phyloP scores from a whole-genome alignment of 192 early-diverging fungal genomes.

The Paraglomus brasilianum region DNA sequence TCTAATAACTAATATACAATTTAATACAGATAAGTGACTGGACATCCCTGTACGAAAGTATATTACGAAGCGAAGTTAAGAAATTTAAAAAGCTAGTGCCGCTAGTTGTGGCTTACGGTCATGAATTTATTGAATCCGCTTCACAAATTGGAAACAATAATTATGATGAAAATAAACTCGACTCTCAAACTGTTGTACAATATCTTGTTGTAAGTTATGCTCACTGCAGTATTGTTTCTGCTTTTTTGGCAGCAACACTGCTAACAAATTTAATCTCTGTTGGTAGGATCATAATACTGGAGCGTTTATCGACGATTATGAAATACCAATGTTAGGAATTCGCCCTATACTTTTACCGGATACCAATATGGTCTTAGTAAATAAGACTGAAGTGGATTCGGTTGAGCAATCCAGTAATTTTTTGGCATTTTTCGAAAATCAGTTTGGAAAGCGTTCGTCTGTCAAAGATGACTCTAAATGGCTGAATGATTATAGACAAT shows the following conservation, averaged over 20 bases:
- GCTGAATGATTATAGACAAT: constrained; percentile 5
- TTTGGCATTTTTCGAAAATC: constrained; percentile 7
- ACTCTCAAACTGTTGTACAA: background rate
- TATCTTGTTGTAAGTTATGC: constrained; percentile 2
- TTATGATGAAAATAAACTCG: background rate
- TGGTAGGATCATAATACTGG: constrained; percentile 13
- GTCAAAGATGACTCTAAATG: constrained; percentile 21
- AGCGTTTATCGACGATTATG: constrained; percentile 18
- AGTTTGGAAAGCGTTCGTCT: constrained; percentile 22
- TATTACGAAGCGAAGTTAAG: no score
- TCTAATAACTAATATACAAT: background rate
- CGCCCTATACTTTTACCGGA: constrained; percentile 20
- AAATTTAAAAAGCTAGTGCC: no score
- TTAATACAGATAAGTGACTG: constrained; percentile 16
- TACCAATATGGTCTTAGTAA: constrained; percentile 5
- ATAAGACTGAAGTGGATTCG: constrained; percentile 6
- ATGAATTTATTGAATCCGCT: constrained; percentile 6
- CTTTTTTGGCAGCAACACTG: background rate
- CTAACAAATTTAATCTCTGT: background rate
- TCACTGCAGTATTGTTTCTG: background rate
- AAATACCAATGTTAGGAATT: background rate
- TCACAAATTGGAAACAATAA: background rate
- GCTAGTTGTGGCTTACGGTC: no score
- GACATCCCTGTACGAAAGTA: background rate
- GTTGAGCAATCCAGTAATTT: constrained; percentile 14